phyloP scores from a whole-genome alignment of 1,139 yeast genomes.

The Ashbya aceris region DNA sequence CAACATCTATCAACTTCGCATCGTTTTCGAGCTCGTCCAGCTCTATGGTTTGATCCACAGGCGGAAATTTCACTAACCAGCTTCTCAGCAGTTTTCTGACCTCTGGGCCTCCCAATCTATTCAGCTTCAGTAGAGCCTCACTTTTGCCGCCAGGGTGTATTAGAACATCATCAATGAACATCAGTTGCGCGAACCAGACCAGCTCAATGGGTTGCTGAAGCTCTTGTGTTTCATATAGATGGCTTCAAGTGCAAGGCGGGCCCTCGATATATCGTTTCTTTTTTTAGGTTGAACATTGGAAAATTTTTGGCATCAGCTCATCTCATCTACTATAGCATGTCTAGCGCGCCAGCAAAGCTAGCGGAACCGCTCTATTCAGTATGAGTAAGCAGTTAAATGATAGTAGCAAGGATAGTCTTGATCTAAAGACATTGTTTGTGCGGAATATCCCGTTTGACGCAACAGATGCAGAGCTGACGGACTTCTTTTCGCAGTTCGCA shows the following conservation, averaged over 20 bases:
- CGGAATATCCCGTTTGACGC: slow-evolving; percentile 75
- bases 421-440: slow-evolving; percentile 65
- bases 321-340: background rate
- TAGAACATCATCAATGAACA: background rate
- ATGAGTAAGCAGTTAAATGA: too few relatives aligned
- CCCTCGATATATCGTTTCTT: background rate
- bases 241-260: background rate
- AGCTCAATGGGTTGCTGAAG: background rate
- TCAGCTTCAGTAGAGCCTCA: background rate
- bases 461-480: slow-evolving; percentile 70
- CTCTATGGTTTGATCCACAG: background rate
- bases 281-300: background rate
- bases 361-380: too few relatives aligned
- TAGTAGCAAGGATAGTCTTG: slow-evolving; percentile 16
- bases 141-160: background rate
- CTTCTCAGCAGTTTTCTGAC: background rate
- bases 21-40: too few relatives aligned
- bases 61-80: slow-evolving; percentile 2
- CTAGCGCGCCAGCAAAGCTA: too few relatives aligned
- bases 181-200: background rate
- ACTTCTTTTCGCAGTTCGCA: slow-evolving; percentile 80
- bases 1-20: slow-evolving; percentile 31
- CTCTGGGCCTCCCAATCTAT: background rate
- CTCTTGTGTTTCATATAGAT: background rate
- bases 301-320: slow-evolving; percentile 1